Conservation (phyloP, 805 yeast species). For the Nakazawaea ambrosiae region DNA sequence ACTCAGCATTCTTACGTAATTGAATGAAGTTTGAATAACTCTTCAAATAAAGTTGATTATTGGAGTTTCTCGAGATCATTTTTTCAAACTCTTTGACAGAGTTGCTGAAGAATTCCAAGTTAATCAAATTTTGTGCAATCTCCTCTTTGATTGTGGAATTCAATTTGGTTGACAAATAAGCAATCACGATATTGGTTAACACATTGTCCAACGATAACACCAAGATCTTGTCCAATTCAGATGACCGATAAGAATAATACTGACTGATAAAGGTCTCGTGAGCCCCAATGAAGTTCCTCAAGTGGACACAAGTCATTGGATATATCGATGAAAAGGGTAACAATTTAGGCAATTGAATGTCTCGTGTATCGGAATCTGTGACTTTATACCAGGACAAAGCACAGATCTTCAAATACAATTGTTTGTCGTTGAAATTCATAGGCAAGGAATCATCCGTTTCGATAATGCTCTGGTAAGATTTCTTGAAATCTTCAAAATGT, state of each 20-base stretch:
- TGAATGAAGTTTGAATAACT: constrained; percentile 41
- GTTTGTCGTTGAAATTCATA: constrained; percentile 53
- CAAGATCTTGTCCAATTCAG: constrained; percentile 53
- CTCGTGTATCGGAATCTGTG: constrained; percentile 31
- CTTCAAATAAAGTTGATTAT: constrained; percentile 29
- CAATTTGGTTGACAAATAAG: constrained; percentile 52
- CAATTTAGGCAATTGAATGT: constrained; percentile 44
- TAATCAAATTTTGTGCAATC: constrained; percentile 80
- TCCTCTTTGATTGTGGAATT: constrained; percentile 80
- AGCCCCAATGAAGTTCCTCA: constrained; percentile 57
- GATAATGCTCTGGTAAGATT: constrained; percentile 55
- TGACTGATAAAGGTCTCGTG: constrained; percentile 59
- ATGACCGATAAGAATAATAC: constrained; percentile 56
- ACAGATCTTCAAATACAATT: constrained; percentile 57
- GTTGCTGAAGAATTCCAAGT: constrained; percentile 77
- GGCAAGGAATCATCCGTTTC: constrained; percentile 88
- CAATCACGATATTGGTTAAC: constrained; percentile 60
- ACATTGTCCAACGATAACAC: constrained; percentile 59
- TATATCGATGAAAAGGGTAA: constrained; percentile 87
- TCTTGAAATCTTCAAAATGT: constrained; percentile 46
- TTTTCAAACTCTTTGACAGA: constrained; percentile 67
- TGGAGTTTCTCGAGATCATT: constrained; percentile 28
- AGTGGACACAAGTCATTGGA: constrained; percentile 76
- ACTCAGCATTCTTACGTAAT: constrained; percentile 69
- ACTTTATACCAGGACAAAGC: constrained; percentile 60